phyloP scores from a whole-genome alignment of 2,329 filamentous ascomycete species.

The Diaporthe destruens region DNA sequence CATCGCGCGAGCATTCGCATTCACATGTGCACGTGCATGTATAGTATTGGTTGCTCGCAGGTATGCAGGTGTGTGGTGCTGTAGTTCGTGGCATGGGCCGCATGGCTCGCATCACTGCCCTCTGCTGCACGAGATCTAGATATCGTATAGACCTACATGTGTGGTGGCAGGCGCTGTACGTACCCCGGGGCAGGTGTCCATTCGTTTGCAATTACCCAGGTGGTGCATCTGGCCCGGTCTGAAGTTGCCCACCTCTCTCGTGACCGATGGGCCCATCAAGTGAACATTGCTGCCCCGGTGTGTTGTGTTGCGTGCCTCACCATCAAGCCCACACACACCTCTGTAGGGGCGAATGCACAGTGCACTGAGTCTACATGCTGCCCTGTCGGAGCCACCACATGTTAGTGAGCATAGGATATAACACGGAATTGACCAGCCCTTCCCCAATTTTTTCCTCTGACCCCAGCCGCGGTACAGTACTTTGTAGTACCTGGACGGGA shows the following conservation, averaged over 20 bases:
- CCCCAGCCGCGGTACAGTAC: not conserved
- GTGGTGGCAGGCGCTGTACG: not conserved
- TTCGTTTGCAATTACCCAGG: slow-evolving; percentile 13
- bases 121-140: not conserved
- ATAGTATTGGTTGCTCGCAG: not conserved
- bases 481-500: not conserved
- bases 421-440: slow-evolving; percentile 21
- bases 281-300: not conserved
- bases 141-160: not conserved
- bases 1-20: not conserved
- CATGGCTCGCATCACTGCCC: not conserved
- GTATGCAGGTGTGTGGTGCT: not conserved
- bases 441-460: not conserved
- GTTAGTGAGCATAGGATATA: slow-evolving; percentile 5
- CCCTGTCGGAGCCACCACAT: not conserved
- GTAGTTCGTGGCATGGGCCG: not conserved
- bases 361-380: not conserved
- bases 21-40: not conserved
- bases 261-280: slow-evolving; percentile 23
- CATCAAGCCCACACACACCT: not conserved
- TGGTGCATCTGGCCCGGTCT: slow-evolving; percentile 7
- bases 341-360: no score
- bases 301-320: not conserved
- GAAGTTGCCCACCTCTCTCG: not conserved
- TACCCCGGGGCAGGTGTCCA: not conserved